Conservation (phyloP, 208 protist genomes). For the Willaertia magna region DNA sequence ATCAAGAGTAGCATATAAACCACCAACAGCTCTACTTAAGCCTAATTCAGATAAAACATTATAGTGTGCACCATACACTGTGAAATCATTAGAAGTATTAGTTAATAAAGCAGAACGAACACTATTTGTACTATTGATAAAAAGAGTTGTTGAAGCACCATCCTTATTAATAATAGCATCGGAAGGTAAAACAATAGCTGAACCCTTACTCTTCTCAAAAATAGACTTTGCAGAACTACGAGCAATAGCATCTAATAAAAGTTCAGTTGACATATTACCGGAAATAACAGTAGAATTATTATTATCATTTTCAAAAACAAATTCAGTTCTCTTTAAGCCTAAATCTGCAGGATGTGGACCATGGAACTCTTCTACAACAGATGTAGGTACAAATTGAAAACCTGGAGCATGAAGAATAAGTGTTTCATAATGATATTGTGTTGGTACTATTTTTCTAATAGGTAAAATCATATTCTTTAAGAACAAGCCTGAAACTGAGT, state of each 20-base stretch:
- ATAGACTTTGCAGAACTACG: not conserved
- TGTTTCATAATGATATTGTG: slow-evolving; percentile 39
- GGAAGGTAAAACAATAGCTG: not conserved
- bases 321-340: slow-evolving; percentile 45
- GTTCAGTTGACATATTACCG: not conserved
- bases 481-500: not conserved
- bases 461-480: not conserved
- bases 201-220: not conserved
- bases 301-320: slow-evolving; percentile 64
- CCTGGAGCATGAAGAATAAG: slow-evolving; percentile 60
- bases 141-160: not conserved
- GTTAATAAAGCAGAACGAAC: too few relatives aligned
- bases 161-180: not conserved
- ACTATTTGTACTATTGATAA: not conserved
- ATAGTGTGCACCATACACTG: not conserved
- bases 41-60: not conserved
- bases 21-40: not conserved
- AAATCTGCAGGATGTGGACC: slow-evolving; percentile 63
- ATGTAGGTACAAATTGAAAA: slow-evolving; percentile 61
- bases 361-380: slow-evolving; percentile 74
- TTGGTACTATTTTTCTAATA: not conserved
- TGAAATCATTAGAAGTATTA: not conserved
- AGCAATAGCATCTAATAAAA: not conserved
- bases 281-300: slow-evolving; percentile 49
- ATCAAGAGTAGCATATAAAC: not conserved